Evolutionary conservation across 805 yeast genomes (phyloP).

Genomic region (Debaryomyces hansenii): DNA sequence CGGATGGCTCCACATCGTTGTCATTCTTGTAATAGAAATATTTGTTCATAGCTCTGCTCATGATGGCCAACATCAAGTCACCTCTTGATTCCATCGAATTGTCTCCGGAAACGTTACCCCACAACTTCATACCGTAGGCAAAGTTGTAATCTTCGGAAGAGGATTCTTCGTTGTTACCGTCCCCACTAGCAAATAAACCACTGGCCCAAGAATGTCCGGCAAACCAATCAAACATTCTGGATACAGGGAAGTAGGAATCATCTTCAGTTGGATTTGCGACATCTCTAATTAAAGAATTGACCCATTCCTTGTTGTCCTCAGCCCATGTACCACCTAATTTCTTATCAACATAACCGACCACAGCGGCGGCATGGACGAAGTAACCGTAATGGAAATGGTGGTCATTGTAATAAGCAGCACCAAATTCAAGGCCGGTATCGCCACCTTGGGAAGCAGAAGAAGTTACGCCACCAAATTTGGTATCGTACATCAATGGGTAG

Average conservation of each 20-base stretch:
- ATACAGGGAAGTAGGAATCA: slow-evolving; percentile 67
- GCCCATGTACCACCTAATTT: slow-evolving; percentile 57
- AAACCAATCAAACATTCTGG: slow-evolving; percentile 72
- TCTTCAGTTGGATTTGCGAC: slow-evolving; percentile 60
- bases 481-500: slow-evolving; percentile 56
- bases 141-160: slow-evolving; percentile 75
- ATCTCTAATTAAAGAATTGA: slow-evolving; percentile 61
- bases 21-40: slow-evolving; percentile 54
- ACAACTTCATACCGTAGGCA: slow-evolving; percentile 64
- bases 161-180: slow-evolving; percentile 76
- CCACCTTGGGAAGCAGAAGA: slow-evolving; percentile 49
- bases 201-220: slow-evolving; percentile 80
- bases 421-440: slow-evolving; percentile 56
- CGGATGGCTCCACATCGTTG: slow-evolving; percentile 54
- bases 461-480: slow-evolving; percentile 56
- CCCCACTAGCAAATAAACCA: slow-evolving; percentile 67
- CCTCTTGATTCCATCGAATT: slow-evolving; percentile 56
- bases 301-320: slow-evolving; percentile 50
- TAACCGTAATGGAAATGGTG: slow-evolving; percentile 90
- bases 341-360: slow-evolving; percentile 66
- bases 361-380: slow-evolving; percentile 79
- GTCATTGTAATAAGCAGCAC: slow-evolving; percentile 77
- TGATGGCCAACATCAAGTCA: slow-evolving; percentile 60
- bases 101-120: slow-evolving; percentile 64
- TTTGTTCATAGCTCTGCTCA: slow-evolving; percentile 50